Conservation (phyloP, 805 yeast genomes). For the Yamadazyma laniorum region DNA sequence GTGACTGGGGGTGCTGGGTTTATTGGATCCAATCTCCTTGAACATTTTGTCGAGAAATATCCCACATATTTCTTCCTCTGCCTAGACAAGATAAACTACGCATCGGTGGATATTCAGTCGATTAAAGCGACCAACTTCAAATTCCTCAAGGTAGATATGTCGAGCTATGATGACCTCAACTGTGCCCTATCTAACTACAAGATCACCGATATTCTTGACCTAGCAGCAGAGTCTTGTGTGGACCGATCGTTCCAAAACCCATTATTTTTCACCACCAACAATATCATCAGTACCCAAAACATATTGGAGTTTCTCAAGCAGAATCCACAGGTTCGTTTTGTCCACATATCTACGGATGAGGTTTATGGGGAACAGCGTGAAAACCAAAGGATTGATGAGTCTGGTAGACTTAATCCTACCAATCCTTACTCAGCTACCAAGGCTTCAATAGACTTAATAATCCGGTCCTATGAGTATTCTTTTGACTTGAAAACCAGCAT, state of each 20-base stretch:
- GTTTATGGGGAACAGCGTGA: conserved; percentile 49
- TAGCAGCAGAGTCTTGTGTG: conserved; percentile 58
- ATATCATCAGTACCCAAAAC: conserved; percentile 47
- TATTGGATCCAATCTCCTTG: conserved; percentile 49
- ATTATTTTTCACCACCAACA: conserved; percentile 41
- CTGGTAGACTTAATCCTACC: conserved; percentile 44
- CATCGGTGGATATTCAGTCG: conserved; percentile 32
- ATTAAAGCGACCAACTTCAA: conserved; percentile 18
- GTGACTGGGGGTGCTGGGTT: conserved; percentile 62
- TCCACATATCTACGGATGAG: conserved; percentile 59
- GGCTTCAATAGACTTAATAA: conserved; percentile 51
- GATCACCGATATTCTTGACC: conserved; percentile 37
- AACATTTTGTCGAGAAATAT: conserved; percentile 28
- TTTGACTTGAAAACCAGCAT: conserved; percentile 42
- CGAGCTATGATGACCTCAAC: conserved; percentile 23
- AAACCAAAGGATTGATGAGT: conserved; percentile 29
- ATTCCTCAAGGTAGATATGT: conserved; percentile 35
- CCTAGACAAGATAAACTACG: conserved; percentile 48
- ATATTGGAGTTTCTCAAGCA: conserved; percentile 41
- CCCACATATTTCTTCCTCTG: conserved; percentile 38
- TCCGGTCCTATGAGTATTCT: conserved; percentile 43
- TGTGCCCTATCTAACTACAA: conserved; percentile 14
- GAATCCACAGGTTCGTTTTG: conserved; percentile 17
- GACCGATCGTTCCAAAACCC: conserved; percentile 51
- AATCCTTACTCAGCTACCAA: conserved; percentile 59